Conservation (phyloP, 176 grass and related monocot genomes). For the Aegilops sharonensis region DNA sequence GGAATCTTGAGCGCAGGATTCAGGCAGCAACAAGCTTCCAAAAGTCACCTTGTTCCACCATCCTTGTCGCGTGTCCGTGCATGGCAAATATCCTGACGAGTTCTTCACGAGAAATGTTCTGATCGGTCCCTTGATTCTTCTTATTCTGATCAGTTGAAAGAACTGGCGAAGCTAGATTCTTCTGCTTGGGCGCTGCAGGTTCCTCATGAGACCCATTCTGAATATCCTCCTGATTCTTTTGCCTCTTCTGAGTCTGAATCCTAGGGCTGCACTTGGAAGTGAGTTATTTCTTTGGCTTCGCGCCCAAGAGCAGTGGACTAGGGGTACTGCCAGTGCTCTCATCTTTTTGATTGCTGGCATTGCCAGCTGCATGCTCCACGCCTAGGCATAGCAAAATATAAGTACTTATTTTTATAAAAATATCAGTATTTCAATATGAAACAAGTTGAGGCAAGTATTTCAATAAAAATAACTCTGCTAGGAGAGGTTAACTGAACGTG, state of each 20-base stretch:
- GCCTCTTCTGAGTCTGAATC: background rate
- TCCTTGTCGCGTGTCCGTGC: conserved; percentile 19
- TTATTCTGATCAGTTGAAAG: background rate
- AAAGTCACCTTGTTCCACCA: conserved; percentile 15
- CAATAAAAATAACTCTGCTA: background rate
- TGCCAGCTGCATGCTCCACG: background rate
- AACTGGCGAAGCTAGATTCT: background rate
- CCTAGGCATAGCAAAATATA: background rate
- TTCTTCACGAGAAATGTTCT: background rate
- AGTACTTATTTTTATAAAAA: too few relatives aligned
- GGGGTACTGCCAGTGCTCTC: background rate
- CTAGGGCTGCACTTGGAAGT: background rate
- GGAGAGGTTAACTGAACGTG: background rate
- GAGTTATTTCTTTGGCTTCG: conserved; percentile 9
- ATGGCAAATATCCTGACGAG: conserved; percentile 31
- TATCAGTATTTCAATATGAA: background rate
- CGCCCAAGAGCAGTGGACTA: too few relatives aligned
- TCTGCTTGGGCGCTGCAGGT: background rate
- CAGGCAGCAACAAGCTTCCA: conserved; percentile 24
- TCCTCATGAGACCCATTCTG: background rate
- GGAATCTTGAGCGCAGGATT: conserved; percentile 30
- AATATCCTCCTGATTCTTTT: background rate
- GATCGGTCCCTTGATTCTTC: background rate
- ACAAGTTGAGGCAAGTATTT: background rate
- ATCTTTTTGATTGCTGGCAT: background rate